These are phyloP conservation scores for Harringtonia aguacate DNA, from an alignment of 2,329 filamentous ascomycete genomes.

Conservation along the genomic window DNA sequence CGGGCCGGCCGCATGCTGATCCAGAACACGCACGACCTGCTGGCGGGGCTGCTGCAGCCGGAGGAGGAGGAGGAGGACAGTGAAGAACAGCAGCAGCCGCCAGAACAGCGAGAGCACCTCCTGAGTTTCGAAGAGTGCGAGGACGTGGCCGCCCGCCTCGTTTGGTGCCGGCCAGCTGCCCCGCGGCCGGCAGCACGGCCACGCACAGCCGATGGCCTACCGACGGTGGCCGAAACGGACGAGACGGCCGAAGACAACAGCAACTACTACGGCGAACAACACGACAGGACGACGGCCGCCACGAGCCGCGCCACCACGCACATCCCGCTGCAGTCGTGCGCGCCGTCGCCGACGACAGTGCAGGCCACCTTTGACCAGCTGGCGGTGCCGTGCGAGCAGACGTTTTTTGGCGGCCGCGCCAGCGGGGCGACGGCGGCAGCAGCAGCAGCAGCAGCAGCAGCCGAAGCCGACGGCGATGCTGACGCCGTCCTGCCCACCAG, in stretches of 20 bases:
- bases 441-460: not conserved
- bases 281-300: slow-evolving; percentile 8
- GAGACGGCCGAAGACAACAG: slow-evolving; percentile 26
- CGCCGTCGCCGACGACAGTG: slow-evolving; percentile 44
- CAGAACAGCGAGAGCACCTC: slow-evolving; percentile 17
- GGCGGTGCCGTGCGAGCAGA: slow-evolving; percentile 62
- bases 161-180: slow-evolving; percentile 56
- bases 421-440: slow-evolving; percentile 2
- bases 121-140: slow-evolving; percentile 72
- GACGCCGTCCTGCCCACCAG: slow-evolving; percentile 34
- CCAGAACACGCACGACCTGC: slow-evolving; percentile 54
- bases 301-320: slow-evolving; percentile 17
- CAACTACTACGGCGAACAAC: not conserved
- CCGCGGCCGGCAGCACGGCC: slow-evolving; percentile 9
- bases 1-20: slow-evolving; percentile 65
- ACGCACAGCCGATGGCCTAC: slow-evolving; percentile 22
- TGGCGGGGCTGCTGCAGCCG: slow-evolving; percentile 30
- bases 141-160: slow-evolving; percentile 62
- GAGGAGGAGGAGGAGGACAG: slow-evolving; percentile 15
- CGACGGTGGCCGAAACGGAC: slow-evolving; percentile 48
- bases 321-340: slow-evolving; percentile 35
- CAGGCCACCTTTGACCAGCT: slow-evolving; percentile 62
- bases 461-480: not conserved
- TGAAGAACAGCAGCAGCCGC: slow-evolving; percentile 10
- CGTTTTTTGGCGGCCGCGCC: slow-evolving; percentile 73